These are phyloP conservation scores for Calonectria henricotiae DNA, from an alignment of 2,329 filamentous ascomycete genomes.

Conservation along the genomic window DNA sequence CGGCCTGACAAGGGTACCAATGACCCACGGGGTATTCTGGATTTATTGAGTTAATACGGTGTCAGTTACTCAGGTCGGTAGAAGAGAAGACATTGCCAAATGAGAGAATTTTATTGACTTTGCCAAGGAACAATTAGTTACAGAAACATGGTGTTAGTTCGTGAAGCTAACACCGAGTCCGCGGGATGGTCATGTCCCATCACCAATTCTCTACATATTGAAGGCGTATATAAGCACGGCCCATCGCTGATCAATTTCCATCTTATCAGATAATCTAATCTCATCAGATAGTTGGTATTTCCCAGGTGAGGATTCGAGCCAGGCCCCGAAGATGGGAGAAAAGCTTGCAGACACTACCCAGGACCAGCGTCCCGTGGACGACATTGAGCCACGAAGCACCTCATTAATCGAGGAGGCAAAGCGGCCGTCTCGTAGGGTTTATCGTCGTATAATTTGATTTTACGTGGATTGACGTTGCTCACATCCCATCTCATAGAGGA, in stretches of 20 bases:
- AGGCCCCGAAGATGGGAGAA: constrained; percentile 8
- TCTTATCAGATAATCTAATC: constrained; percentile 27
- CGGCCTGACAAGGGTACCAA: constrained; percentile 2
- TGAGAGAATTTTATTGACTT: neutral
- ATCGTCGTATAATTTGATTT: neutral
- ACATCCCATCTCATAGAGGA: constrained; percentile 3
- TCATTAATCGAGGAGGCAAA: constrained; percentile 11
- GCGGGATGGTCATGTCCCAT: constrained; percentile 3
- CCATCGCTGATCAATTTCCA: constrained; percentile 5
- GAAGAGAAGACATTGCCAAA: neutral
- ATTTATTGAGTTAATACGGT: too few relatives aligned
- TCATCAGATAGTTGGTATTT: neutral
- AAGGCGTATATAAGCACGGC: neutral
- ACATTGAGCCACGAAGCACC: neutral
- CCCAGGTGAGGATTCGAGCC: too few relatives aligned
- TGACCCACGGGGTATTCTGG: too few relatives aligned
- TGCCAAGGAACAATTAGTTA: constrained; percentile 9
- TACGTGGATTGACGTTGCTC: neutral
- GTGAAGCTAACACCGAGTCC: neutral
- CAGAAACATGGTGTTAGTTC: neutral
- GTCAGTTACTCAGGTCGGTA: constrained; percentile 1
- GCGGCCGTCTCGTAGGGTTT: constrained; percentile 3
- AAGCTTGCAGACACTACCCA: constrained; percentile 8
- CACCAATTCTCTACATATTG: neutral
- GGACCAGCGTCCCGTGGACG: constrained; percentile 22